Conservation (phyloP, 225 moss, liverwort and hornwort genomes). For the Polytrichum formosum region DNA sequence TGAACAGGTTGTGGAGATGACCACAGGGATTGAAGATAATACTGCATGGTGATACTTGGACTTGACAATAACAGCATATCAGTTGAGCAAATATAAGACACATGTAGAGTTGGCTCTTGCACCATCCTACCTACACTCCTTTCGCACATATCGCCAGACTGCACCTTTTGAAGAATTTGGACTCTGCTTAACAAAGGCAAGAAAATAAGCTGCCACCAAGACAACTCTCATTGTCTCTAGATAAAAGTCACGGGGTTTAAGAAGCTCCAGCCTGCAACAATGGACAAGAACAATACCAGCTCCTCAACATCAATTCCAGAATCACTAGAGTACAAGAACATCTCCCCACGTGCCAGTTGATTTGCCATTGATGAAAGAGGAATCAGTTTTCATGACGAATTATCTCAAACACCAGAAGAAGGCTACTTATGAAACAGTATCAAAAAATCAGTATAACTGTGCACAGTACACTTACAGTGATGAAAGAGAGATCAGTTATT, state of each 20-base stretch:
- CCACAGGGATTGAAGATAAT: too few species aligned
- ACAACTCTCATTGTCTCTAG: conserved; percentile 45
- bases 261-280: conserved; percentile 40
- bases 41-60: too few species aligned
- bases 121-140: conserved; percentile 42
- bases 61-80: too few species aligned
- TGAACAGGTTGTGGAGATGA: too few species aligned
- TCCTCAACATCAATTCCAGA: background rate
- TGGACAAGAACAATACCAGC: background rate
- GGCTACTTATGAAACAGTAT: too few species aligned
- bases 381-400: too few species aligned
- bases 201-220: conserved; percentile 37
- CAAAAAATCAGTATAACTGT: too few species aligned
- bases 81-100: background rate
- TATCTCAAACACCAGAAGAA: too few species aligned
- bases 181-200: conserved; percentile 39
- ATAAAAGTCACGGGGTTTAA: conserved; percentile 33
- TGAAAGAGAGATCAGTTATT: too few species aligned
- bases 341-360: too few species aligned
- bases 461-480: too few species aligned
- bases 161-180: conserved; percentile 42
- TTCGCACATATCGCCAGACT: conserved; percentile 47
- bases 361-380: too few species aligned
- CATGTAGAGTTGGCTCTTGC: conserved; percentile 6
- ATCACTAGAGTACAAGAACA: background rate